Percentiles rank a stretch among this genome's conserved stretches.
Evolutionary conservation across 2,329 filamentous ascomycete genomes (phyloP).

Genomic region (Colletotrichum paranaense): DNA sequence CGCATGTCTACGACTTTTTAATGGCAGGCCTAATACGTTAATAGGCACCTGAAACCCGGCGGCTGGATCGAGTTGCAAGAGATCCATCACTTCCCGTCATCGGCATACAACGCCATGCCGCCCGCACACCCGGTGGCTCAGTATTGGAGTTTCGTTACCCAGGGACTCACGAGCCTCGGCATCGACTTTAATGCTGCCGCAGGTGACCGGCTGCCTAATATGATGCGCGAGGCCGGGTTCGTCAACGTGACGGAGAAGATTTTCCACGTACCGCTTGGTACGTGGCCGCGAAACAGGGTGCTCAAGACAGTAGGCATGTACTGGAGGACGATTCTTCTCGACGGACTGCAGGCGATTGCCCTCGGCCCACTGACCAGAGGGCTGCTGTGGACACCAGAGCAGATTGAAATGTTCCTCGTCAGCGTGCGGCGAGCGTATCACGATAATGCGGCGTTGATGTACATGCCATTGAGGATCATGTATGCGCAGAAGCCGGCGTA

Average conservation of each 20-base stretch:
- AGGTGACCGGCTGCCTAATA: conserved; percentile 52
- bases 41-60: conserved; percentile 62
- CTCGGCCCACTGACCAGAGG: conserved; percentile 63
- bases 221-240: conserved; percentile 64
- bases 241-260: conserved; percentile 61
- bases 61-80: conserved; percentile 68
- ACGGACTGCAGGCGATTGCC: conserved; percentile 63
- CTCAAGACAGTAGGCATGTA: conserved; percentile 64
- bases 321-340: conserved; percentile 61
- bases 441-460: conserved; percentile 57
- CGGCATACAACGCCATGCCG: conserved; percentile 52
- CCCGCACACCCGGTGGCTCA: conserved; percentile 54
- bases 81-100: conserved; percentile 61
- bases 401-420: conserved; percentile 61
- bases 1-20: not conserved
- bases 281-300: conserved; percentile 63
- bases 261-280: conserved; percentile 65
- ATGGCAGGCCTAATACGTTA: not conserved
- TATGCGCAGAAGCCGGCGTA: conserved; percentile 62
- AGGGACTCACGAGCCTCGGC: conserved; percentile 56
- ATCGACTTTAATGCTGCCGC: conserved; percentile 59
- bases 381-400: conserved; percentile 58
- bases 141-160: conserved; percentile 59
- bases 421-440: conserved; percentile 60
- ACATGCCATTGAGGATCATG: conserved; percentile 67